Evolutionary conservation across 495 filamentous ascomycete species (phyloP), one percentile per base, ranked within the genome.

Genomic region (Pseudoneurospora amorphoporcata): DNA sequence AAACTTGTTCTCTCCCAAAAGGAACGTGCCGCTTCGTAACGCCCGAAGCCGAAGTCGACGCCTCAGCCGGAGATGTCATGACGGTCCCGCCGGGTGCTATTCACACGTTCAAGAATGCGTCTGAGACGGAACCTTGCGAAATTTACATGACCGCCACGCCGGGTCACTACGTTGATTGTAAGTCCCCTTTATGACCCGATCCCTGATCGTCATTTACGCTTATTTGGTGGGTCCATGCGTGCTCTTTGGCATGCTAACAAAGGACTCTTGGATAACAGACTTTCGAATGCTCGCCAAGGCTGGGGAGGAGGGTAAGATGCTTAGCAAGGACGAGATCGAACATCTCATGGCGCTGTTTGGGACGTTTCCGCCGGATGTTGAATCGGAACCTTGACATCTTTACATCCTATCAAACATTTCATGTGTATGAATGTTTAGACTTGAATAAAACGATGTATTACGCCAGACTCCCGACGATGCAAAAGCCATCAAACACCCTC

Each of bases 61-160:
- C 85, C 19, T 77, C 79, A 61, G 78, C 75, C 32, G 87, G 86
- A 3, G 85, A 88, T 72, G 82, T 85, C 68, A 84, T 87, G 75
- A 82, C 83, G 2, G 84, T 89, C 16, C 84, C 85, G 14, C 82
- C 82, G 35, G 76, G 85, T 12, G 84, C 84, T 41, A 80, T 86
- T 35, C 85, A 88, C 73, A 86, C 84, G n/a, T 87, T 88, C 77
- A 83, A 79, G 70, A 87, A 88, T 70, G 83, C 85, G 39, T 84
- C 81, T 19, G 84, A 86, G 29, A 77, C 75, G 43, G 86, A 86
- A 71, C 86, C 86, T 70, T 82, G 83, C 39, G 82, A 82, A 77
- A 85, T 88, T 76, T 86, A 87, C 76, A 88, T 86, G 78, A 88
- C 85, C 3, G 85, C 82, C 69, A 88, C 86, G 72, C 87, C 86